These are phyloP conservation scores for Chionographis japonica DNA, from an alignment of 106 monocot species.

Conservation along the genomic window DNA sequence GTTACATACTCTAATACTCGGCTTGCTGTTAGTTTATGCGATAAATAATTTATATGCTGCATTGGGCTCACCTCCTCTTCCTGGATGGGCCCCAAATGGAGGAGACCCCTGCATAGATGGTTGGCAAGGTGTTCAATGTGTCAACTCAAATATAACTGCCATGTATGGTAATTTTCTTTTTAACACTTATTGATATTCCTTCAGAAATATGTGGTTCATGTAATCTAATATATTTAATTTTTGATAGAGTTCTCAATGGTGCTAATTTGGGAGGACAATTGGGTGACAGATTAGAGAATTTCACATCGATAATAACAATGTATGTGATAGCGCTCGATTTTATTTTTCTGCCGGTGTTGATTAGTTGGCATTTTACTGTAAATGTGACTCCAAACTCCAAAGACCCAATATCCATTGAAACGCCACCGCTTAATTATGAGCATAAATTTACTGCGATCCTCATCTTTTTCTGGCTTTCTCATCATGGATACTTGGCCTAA, in stretches of 20 bases:
- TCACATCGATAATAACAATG: slow-evolving; percentile 72
- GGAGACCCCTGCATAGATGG: slow-evolving; percentile 79
- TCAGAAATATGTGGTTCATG: neutral
- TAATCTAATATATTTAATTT: slow-evolving; percentile 9
- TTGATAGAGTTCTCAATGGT: slow-evolving; percentile 62
- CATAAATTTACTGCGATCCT: neutral
- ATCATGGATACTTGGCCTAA: neutral
- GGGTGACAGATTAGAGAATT: slow-evolving; percentile 51
- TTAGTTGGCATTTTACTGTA: neutral
- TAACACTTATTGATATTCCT: neutral
- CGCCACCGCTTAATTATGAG: too few species aligned
- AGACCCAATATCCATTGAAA: too few species aligned
- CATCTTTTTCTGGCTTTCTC: neutral
- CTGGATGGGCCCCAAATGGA: slow-evolving; percentile 77
- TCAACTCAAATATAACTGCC: slow-evolving; percentile 59
- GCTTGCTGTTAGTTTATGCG: slow-evolving; percentile 54
- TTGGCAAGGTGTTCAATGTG: slow-evolving; percentile 95
- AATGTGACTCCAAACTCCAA: too few species aligned
- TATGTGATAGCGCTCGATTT: slow-evolving; percentile 17
- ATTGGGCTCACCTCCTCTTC: slow-evolving; percentile 71
- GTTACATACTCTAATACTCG: neutral
- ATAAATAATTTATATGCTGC: slow-evolving; percentile 62
- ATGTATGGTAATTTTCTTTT: slow-evolving; percentile 44
- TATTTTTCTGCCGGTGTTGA: neutral
- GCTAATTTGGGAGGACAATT: slow-evolving; percentile 81